phyloP scores from a whole-genome alignment of 257 asterid species.

The Lantana camara region DNA sequence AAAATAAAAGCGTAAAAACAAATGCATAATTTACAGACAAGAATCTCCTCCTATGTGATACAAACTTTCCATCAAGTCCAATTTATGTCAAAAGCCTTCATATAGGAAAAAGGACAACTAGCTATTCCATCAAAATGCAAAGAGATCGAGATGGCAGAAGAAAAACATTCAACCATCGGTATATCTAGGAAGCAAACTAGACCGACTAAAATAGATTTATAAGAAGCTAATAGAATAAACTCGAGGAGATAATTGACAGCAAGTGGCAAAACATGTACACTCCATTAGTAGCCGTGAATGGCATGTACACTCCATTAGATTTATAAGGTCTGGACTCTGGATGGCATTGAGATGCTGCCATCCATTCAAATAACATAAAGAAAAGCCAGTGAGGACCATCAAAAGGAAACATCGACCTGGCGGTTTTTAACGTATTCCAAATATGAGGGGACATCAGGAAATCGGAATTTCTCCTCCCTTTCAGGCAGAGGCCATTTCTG shows the following conservation, averaged over 20 bases:
- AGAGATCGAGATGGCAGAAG: constrained; percentile 6
- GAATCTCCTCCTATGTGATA: constrained; percentile 9
- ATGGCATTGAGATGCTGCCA: neutral
- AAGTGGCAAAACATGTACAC: neutral
- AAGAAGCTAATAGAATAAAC: too few species aligned
- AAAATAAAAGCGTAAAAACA: too few species aligned
- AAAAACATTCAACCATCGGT: too few species aligned
- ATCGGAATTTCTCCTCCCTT: constrained; percentile 64
- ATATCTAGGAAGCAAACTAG: too few species aligned
- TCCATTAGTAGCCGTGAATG: constrained; percentile 12
- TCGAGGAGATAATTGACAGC: constrained; percentile 3
- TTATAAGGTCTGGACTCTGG: too few species aligned
- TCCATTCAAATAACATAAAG: too few species aligned
- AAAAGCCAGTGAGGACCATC: constrained; percentile 16
- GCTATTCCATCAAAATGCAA: neutral
- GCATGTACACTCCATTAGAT: too few species aligned
- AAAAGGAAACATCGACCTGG: constrained; percentile 55
- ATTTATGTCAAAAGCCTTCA: neutral
- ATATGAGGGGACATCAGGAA: constrained; percentile 80
- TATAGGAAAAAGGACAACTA: too few species aligned
- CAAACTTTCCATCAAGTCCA: neutral
- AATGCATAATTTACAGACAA: neutral
- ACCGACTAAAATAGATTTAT: constrained; percentile 8
- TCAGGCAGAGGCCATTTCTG: constrained; percentile 69
- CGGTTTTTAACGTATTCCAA: constrained; percentile 94